A percentile compares a stretch with the other conserved stretches of the same genome.
These are phyloP conservation scores for Coemansia biformis DNA, from an alignment of 192 early-diverging fungal species.

Conservation along the genomic window DNA sequence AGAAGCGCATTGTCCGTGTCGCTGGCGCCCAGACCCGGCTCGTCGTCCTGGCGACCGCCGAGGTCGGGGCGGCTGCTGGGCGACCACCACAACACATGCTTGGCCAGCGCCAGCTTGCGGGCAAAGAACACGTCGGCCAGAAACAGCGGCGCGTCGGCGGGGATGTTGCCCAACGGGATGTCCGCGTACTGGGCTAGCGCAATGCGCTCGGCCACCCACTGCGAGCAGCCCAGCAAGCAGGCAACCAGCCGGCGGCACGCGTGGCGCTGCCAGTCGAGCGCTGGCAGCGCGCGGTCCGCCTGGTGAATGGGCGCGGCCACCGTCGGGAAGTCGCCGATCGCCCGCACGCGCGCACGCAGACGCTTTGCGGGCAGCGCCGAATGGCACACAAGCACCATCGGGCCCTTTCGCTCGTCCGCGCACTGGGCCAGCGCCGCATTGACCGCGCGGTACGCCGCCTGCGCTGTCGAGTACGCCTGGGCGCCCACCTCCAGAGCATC, in stretches of 20 bases:
- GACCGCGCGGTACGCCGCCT: constrained; percentile 47
- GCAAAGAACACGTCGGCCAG: constrained; percentile 83
- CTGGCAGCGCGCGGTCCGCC: constrained; percentile 65
- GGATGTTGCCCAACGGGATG: constrained; percentile 88
- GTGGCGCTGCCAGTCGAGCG: constrained; percentile 80
- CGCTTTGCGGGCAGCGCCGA: constrained; percentile 55
- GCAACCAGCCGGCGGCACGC: constrained; percentile 66
- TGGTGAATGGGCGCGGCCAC: constrained; percentile 65
- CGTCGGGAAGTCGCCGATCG: constrained; percentile 65
- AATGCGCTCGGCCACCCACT: constrained; percentile 69
- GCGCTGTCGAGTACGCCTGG: constrained; percentile 22
- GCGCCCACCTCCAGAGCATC: constrained; percentile 23
- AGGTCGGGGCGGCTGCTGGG: constrained; percentile 72
- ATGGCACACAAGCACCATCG: constrained; percentile 71
- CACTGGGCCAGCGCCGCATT: constrained; percentile 58
- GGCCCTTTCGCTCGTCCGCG: constrained; percentile 55
- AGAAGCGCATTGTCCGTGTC: constrained; percentile 13
- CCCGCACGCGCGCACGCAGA: constrained; percentile 47
- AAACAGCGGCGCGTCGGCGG: constrained; percentile 71
- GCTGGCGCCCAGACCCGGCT: constrained; percentile 13
- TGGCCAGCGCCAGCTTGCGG: constrained; percentile 65
- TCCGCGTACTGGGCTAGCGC: constrained; percentile 74
- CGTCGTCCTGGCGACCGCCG: constrained; percentile 64
- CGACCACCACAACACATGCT: constrained; percentile 91
- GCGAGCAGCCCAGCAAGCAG: constrained; percentile 68